These are phyloP conservation scores for Protomyces arabidopsidicola DNA, from an alignment of 1,139 yeast genomes.

Conservation along the genomic window DNA sequence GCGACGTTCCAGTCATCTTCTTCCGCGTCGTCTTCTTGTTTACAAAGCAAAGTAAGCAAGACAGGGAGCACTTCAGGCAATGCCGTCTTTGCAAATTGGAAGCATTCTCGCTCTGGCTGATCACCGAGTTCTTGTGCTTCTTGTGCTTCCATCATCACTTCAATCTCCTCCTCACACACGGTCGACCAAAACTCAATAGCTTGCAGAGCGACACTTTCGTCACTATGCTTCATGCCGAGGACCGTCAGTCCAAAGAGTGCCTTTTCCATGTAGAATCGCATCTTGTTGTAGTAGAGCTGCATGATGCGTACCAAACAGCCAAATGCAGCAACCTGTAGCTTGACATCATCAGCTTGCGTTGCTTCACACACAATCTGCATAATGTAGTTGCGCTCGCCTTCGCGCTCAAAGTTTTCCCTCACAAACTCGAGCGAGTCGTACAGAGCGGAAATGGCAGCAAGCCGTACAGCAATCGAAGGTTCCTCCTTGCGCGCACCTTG, in stretches of 20 bases:
- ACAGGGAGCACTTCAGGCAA: constrained; percentile 83
- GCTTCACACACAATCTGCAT: constrained; percentile 99
- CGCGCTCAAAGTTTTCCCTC: constrained; percentile 78
- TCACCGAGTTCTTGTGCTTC: constrained; percentile 44
- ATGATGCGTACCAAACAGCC: constrained; percentile 92
- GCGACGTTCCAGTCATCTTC: constrained; percentile 98
- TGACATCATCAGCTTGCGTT: constrained; percentile 77
- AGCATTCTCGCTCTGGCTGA: constrained; percentile 38
- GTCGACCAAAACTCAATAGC: constrained; percentile 99
- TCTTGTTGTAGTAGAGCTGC: constrained; percentile 79
- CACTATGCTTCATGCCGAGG: constrained; percentile 79
- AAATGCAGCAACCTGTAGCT: constrained; percentile 88
- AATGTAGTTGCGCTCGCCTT: constrained; percentile 91
- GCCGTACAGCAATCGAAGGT: constrained; percentile 66
- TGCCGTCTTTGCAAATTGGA: constrained; percentile 79
- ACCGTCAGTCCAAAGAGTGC: constrained; percentile 89
- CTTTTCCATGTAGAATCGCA: constrained; percentile 95
- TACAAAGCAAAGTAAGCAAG: constrained; percentile 66
- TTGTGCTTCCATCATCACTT: constrained; percentile 61
- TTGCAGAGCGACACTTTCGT: constrained; percentile 92
- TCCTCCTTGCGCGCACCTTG: constrained; percentile 91
- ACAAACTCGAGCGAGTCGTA: constrained; percentile 89
- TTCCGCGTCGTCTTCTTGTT: constrained; percentile 75
- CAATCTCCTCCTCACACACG: constrained; percentile 92
- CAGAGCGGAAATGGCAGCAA: constrained; percentile 87